Conservation (phyloP, 495 filamentous ascomycete genomes). For the Penicillium turbatum region DNA sequence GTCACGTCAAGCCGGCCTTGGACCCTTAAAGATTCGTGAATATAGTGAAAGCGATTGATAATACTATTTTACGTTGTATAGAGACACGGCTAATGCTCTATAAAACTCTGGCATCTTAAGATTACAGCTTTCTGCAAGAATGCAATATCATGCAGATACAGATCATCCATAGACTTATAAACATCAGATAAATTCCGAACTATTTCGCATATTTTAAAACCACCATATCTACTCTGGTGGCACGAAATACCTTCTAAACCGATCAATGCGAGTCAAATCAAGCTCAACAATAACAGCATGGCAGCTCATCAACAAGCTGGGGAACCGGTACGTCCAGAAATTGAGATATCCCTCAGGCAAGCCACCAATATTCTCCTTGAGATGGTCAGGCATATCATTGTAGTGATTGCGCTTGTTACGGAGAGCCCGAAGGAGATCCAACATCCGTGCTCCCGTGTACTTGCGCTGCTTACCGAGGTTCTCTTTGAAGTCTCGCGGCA, state of each 20-base stretch:
- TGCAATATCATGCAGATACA: too few relatives aligned
- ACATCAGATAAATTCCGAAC: too few relatives aligned
- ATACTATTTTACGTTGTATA: too few relatives aligned
- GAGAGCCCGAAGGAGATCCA: slow-evolving; percentile 84
- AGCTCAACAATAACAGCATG: slow-evolving; percentile 67
- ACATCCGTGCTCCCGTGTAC: slow-evolving; percentile 75
- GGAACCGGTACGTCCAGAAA: slow-evolving; percentile 83
- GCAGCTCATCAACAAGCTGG: slow-evolving; percentile 75
- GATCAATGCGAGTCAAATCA: slow-evolving; percentile 58
- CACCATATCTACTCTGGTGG: slow-evolving; percentile 23
- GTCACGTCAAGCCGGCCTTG: background rate
- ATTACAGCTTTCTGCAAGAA: background rate
- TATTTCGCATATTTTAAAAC: too few relatives aligned
- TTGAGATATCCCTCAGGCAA: slow-evolving; percentile 79
- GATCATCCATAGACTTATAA: too few relatives aligned
- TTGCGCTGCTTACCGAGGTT: slow-evolving; percentile 91
- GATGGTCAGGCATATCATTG: slow-evolving; percentile 76
- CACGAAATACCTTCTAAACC: slow-evolving; percentile 72
- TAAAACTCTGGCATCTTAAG: too few relatives aligned
- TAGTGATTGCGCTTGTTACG: slow-evolving; percentile 97
- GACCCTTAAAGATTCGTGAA: too few relatives aligned
- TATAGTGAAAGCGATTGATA: too few relatives aligned
- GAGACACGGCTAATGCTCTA: too few relatives aligned
- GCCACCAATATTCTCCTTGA: slow-evolving; percentile 73
- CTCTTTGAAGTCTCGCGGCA: slow-evolving; percentile 80